Evolutionary conservation across 106 monocot genomes (phyloP).

Genomic region (Alisma plantagoaquatica): DNA sequence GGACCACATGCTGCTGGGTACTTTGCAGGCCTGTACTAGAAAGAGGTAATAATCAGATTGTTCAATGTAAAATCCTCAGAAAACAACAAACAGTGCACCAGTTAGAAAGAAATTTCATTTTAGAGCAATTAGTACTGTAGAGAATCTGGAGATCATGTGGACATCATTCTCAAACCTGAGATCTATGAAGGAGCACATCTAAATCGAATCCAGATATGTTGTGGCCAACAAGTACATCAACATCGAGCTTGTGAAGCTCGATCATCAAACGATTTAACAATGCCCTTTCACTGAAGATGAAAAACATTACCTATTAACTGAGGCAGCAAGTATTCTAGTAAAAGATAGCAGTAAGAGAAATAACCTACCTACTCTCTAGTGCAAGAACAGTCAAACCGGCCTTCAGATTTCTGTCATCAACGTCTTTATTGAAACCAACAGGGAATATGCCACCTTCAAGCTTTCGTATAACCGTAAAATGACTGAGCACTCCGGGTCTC

Average conservation of each 20-base stretch:
- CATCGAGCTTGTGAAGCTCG: conserved; percentile 83
- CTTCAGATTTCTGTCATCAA: conserved; percentile 53
- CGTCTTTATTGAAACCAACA: conserved; percentile 62
- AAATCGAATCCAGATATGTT: conserved; percentile 99
- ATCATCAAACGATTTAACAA: conserved; percentile 92
- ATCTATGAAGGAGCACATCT: conserved; percentile 91
- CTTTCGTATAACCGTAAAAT: conserved; percentile 81
- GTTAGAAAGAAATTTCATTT: too few species aligned
- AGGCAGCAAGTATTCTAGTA: background rate
- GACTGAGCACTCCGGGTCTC: conserved; percentile 44
- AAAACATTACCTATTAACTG: background rate
- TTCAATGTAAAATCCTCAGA: too few species aligned
- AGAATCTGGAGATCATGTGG: too few species aligned
- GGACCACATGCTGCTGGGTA: conserved; percentile 86
- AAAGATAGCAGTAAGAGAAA: background rate
- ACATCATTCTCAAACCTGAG: conserved; percentile 48
- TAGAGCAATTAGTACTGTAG: too few species aligned
- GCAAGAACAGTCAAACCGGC: conserved; percentile 46
- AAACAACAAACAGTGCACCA: too few species aligned
- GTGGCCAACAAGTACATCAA: conserved; percentile 91
- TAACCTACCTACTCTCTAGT: conserved; percentile 57
- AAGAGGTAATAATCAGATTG: too few species aligned
- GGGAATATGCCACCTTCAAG: conserved; percentile 93
- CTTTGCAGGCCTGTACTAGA: conserved; percentile 72
- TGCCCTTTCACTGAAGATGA: conserved; percentile 68